These are phyloP conservation scores for Kwoniella mangroviensis DNA, from an alignment of 768 basidiomycete species.

Conservation along the genomic window DNA sequence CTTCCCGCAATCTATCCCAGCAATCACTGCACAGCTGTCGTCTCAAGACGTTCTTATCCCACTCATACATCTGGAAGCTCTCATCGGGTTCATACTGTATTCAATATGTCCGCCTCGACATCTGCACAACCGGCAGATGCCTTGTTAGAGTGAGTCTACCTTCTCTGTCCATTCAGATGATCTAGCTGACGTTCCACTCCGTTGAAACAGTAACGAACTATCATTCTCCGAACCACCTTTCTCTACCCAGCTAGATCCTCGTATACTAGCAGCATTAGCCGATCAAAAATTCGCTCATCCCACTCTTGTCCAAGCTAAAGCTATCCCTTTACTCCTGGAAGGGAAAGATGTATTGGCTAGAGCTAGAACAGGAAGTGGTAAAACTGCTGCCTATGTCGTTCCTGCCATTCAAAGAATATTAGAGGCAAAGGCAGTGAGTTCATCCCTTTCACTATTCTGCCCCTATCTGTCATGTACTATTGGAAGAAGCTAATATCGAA, in stretches of 20 bases:
- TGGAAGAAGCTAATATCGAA: too few species aligned
- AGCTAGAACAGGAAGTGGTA: slow-evolving; percentile 93
- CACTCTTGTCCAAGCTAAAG: slow-evolving; percentile 87
- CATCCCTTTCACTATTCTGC: background rate
- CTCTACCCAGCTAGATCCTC: slow-evolving; percentile 78
- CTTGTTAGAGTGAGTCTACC: slow-evolving; percentile 32
- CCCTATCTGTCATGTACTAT: background rate
- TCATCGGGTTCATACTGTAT: background rate
- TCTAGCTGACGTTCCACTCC: background rate
- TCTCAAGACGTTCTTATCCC: too few species aligned
- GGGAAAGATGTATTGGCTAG: slow-evolving; percentile 87
- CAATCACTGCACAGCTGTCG: too few species aligned
- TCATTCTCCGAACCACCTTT: slow-evolving; percentile 63
- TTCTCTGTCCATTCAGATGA: background rate
- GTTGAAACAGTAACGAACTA: slow-evolving; percentile 35
- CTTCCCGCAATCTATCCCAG: background rate
- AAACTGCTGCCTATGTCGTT: slow-evolving; percentile 94
- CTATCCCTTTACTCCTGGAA: slow-evolving; percentile 89
- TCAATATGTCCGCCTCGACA: slow-evolving; percentile 25
- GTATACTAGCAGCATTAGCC: slow-evolving; percentile 85
- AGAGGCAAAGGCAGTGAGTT: slow-evolving; percentile 71
- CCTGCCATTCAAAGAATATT: slow-evolving; percentile 89
- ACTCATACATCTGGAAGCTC: background rate
- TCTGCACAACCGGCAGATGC: slow-evolving; percentile 31
- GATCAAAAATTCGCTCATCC: slow-evolving; percentile 88